Base-by-base conservation (phyloP, 1,284 basidiomycete species). In the Quambalaria eucalypti region DNA sequence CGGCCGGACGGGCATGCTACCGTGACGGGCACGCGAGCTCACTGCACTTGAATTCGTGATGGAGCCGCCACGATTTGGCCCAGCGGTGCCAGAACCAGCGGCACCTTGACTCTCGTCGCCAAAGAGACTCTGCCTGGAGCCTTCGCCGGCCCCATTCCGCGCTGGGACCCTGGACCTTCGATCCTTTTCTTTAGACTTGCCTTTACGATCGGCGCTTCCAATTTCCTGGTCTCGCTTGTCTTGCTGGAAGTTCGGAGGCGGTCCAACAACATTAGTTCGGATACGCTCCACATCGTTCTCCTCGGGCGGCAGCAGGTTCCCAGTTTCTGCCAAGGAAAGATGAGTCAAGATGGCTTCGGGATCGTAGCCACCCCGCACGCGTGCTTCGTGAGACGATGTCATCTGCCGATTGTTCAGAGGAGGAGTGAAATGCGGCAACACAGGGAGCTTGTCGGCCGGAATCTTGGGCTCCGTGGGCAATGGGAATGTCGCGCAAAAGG, bases 241-340 rank as follows among this genome's bases (percentile, higher is more conserved):
- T 14, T 39, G 19, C 10, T 23, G 29, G 5, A 26, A 46, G 40
- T 44, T 42, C 28, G 65, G 65, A 14, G 65, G 58, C 1, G 73
- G 73, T 2, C 73, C 73, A 10, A 75, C 69, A 23, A 73, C 64
- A 4, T 62, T 65, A 12, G 68, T 71, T 9, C 69, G 59, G 30
- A 66, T 48, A 4, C 71, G 62, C 52, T 75, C 73, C 21, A 72
- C 69, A 25, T 66, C 66, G 57, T 75, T 67, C 30, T 68, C 61
- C 26, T 59, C 39, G 1, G 61, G 56, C 29, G 61, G 57, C 4
- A 69, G 69, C 28, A 59, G 66, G 21, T 60, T 59, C 21, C 71
- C 71, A n/a, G 53, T 42, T 19, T 62, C 59, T 2, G 60, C 61
- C n/a, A 74, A 51, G 3, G 55, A 47, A 48, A 71, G 52, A 51